These are phyloP conservation scores for Calonectria fujianensis DNA, from an alignment of 2,329 filamentous ascomycete species.

Conservation along the genomic window DNA sequence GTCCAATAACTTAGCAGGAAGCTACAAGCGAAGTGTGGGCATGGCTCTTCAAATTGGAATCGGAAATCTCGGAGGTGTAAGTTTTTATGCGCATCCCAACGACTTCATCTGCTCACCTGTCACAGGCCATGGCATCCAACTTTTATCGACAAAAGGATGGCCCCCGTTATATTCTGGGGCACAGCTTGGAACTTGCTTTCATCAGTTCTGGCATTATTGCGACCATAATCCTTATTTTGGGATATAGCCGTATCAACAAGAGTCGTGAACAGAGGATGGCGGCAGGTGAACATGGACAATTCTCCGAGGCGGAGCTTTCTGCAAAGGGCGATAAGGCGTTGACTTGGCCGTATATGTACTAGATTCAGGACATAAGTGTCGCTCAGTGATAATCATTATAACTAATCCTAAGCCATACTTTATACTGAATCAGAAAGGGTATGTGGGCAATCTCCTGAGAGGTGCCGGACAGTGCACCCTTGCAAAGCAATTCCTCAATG, in stretches of 20 bases:
- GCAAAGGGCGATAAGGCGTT: not conserved
- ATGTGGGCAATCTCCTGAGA: not conserved
- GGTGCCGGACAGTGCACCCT: not conserved
- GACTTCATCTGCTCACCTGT: constrained; percentile 15
- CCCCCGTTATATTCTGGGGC: constrained; percentile 31
- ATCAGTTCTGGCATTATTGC: constrained; percentile 65
- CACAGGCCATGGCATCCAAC: constrained; percentile 35
- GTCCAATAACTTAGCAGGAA: constrained; percentile 83
- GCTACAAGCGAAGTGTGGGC: constrained; percentile 78
- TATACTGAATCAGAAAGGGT: not conserved
- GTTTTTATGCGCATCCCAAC: not conserved
- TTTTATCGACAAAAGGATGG: constrained; percentile 35
- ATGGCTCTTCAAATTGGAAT: constrained; percentile 77
- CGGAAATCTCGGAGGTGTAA: constrained; percentile 34
- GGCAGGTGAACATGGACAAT: constrained; percentile 58
- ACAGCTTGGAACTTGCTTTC: constrained; percentile 32
- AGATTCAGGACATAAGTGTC: not conserved
- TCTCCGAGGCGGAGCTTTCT: constrained; percentile 3
- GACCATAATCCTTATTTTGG: constrained; percentile 64
- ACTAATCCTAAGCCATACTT: not conserved
- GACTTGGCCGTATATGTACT: constrained; percentile 4
- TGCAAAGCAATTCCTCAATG: not conserved
- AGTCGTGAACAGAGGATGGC: constrained; percentile 69
- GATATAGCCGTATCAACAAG: constrained; percentile 76
- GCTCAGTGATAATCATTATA: not conserved